Conservation (phyloP, 2,329 filamentous ascomycete species). For the Cladosporium sp. region DNA sequence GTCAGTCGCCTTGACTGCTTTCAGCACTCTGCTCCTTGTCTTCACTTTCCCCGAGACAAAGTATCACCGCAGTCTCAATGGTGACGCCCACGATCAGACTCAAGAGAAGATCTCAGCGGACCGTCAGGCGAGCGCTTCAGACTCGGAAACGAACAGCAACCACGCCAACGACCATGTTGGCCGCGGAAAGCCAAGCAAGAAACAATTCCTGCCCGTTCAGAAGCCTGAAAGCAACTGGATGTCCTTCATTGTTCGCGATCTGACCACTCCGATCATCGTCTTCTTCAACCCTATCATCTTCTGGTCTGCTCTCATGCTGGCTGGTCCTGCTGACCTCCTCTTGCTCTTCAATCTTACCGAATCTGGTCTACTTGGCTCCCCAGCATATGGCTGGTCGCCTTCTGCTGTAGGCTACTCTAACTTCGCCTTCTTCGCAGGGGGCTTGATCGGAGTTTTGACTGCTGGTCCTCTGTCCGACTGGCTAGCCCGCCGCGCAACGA, state of each 20-base stretch:
- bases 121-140: neutral
- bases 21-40: conserved; percentile 42
- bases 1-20: conserved; percentile 41
- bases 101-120: conserved; percentile 29
- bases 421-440: conserved; percentile 47
- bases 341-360: conserved; percentile 55
- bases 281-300: conserved; percentile 50
- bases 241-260: conserved; percentile 42
- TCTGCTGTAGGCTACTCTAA: conserved; percentile 52
- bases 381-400: conserved; percentile 47
- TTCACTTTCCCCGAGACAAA: conserved; percentile 47
- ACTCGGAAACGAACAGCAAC: conserved; percentile 31
- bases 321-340: conserved; percentile 42
- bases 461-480: conserved; percentile 58
- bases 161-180: conserved; percentile 28
- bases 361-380: conserved; percentile 45
- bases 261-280: conserved; percentile 42
- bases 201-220: conserved; percentile 42
- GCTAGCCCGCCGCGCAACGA: conserved; percentile 52
- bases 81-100: neutral
- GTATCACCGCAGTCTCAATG: conserved; percentile 35
- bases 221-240: conserved; percentile 43
- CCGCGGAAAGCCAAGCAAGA: conserved; percentile 41
- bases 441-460: conserved; percentile 46
- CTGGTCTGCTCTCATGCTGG: conserved; percentile 39